These are phyloP conservation scores for Neopestalotiopsis clavispora DNA, from an alignment of 2,329 filamentous ascomycete species.

Conservation along the genomic window DNA sequence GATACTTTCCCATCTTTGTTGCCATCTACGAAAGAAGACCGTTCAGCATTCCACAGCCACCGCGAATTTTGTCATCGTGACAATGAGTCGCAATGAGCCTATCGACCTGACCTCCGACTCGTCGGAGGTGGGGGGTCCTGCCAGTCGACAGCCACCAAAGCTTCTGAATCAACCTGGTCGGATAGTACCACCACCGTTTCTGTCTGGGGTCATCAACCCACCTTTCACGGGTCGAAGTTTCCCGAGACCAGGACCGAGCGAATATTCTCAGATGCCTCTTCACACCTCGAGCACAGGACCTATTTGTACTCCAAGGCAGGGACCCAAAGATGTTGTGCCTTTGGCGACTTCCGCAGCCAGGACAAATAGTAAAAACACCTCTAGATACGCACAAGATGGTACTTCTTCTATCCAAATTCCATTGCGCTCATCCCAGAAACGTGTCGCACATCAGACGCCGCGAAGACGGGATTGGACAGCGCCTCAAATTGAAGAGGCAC, in stretches of 20 bases:
- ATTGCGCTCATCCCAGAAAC: conserved; percentile 29
- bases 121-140: conserved; percentile 24
- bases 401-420: conserved; percentile 7
- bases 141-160: not conserved
- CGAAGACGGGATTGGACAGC: conserved; percentile 46
- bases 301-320: conserved; percentile 25
- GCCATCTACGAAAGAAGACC: no score
- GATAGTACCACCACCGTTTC: conserved; percentile 22
- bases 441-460: conserved; percentile 36
- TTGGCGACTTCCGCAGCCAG: conserved; percentile 24
- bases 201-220: conserved; percentile 26
- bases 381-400: conserved; percentile 23
- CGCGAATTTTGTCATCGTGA: not conserved
- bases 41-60: no score
- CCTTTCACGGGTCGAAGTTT: conserved; percentile 19
- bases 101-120: conserved; percentile 27
- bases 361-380: conserved; percentile 18
- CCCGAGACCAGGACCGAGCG: no score
- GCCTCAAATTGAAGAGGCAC: conserved; percentile 45
- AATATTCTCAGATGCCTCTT: conserved; percentile 28
- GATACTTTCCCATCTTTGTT: no score
- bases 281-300: not conserved
- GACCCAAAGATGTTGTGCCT: conserved; percentile 23
- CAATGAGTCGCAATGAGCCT: not conserved
- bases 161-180: conserved; percentile 16